Evolutionary conservation across 2,329 filamentous ascomycete species (phyloP).

Genomic region (Chrysoporthe puriensis): DNA sequence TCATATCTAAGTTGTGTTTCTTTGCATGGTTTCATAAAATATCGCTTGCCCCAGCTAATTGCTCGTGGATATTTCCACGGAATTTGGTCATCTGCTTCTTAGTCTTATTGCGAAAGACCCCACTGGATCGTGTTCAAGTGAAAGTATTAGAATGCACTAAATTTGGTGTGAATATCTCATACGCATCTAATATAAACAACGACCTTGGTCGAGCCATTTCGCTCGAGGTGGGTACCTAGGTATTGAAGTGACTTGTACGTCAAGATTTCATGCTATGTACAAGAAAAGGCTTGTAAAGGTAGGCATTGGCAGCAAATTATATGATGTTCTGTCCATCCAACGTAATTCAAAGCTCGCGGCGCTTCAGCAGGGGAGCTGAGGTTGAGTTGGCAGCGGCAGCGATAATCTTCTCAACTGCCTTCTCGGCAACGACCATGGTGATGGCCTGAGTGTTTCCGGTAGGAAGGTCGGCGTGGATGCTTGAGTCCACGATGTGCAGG

Average conservation of each 20-base stretch:
- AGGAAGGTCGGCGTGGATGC: conserved; percentile 66
- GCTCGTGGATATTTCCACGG: no score
- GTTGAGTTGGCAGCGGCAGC: not conserved
- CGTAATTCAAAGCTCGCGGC: not conserved
- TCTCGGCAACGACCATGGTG: conserved; percentile 45
- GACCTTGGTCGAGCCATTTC: no score
- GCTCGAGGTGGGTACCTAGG: no score
- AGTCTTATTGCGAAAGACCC: no score
- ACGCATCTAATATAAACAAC: no score
- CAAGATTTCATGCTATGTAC: not conserved
- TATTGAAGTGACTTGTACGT: not conserved
- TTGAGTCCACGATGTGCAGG: conserved; percentile 64
- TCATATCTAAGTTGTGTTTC: no score
- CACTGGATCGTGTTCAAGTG: no score
- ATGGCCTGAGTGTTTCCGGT: conserved; percentile 62
- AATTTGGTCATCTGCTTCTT: no score
- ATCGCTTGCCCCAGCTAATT: no score
- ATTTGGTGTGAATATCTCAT: no score
- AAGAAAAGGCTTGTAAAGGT: not conserved
- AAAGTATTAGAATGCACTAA: no score
- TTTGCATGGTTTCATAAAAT: no score
- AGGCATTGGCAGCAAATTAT: not conserved
- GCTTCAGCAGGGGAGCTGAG: not conserved
- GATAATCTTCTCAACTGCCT: conserved; percentile 37
- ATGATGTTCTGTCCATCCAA: not conserved